Conservation (phyloP, 2,329 filamentous ascomycete genomes). For the Penicillium palitans region DNA sequence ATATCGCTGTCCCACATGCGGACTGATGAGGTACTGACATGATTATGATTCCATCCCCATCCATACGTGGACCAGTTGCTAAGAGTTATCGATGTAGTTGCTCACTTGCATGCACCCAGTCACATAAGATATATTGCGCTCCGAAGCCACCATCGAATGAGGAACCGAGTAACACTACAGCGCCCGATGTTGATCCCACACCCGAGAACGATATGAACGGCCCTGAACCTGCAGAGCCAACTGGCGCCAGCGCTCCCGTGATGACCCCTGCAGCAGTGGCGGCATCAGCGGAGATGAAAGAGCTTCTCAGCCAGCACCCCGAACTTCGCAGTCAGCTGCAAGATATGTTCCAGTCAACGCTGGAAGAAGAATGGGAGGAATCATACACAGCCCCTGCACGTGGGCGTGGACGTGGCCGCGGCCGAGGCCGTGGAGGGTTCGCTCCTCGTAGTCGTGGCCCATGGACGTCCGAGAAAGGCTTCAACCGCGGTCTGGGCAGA, state of each 20-base stretch:
- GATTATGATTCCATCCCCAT: neutral
- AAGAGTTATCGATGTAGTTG: constrained; percentile 36
- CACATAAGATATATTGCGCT: constrained; percentile 46
- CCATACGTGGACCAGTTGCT: neutral
- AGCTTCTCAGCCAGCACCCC: constrained; percentile 42
- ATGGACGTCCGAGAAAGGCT: constrained; percentile 47
- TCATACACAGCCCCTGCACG: constrained; percentile 26
- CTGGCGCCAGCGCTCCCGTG: neutral
- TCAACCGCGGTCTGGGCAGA: constrained; percentile 43
- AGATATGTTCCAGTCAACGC: constrained; percentile 45
- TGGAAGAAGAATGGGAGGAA: constrained; percentile 45
- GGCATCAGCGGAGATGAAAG: constrained; percentile 37
- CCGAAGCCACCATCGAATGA: constrained; percentile 29
- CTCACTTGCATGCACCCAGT: constrained; percentile 48
- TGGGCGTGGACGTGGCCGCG: constrained; percentile 29
- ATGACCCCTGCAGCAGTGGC: constrained; percentile 19
- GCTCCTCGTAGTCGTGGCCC: constrained; percentile 34
- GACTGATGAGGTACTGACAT: constrained; percentile 37
- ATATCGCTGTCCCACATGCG: constrained; percentile 44
- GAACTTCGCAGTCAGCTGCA: constrained; percentile 41
- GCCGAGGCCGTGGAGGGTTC: constrained; percentile 29
- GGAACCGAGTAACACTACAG: constrained; percentile 15
- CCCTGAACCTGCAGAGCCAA: constrained; percentile 7
- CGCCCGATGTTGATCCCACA: constrained; percentile 10
- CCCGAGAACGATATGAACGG: constrained; percentile 10